Conservation (phyloP, 2,329 filamentous ascomycete species). For the Penicillium hordei region DNA sequence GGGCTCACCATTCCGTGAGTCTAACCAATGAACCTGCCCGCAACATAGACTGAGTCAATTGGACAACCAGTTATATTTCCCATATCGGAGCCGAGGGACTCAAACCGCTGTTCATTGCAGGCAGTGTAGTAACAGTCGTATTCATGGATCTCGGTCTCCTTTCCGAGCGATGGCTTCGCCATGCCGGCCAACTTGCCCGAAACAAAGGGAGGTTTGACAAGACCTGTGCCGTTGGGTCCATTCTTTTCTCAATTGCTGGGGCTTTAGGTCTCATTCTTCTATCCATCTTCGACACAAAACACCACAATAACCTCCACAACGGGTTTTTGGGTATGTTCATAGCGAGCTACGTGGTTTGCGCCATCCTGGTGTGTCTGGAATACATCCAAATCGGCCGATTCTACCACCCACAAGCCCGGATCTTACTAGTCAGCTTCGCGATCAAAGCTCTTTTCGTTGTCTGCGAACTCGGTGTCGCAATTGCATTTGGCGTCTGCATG, state of each 20-base stretch:
- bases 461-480: constrained; percentile 8
- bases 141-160: constrained; percentile 9
- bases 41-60: neutral
- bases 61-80: constrained; percentile 10
- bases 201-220: constrained; percentile 12
- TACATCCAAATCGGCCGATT: constrained; percentile 12
- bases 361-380: constrained; percentile 10
- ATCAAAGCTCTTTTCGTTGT: constrained; percentile 7
- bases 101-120: constrained; percentile 11
- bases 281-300: constrained; percentile 10
- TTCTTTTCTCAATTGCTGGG: constrained; percentile 6
- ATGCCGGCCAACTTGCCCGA: constrained; percentile 9
- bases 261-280: constrained; percentile 9
- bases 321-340: constrained; percentile 14
- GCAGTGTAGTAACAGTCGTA: constrained; percentile 9
- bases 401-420: constrained; percentile 9
- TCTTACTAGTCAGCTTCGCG: constrained; percentile 7
- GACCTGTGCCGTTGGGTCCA: constrained; percentile 9
- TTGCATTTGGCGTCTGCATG: constrained; percentile 7
- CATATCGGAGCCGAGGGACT: constrained; percentile 11
- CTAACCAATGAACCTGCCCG: neutral
- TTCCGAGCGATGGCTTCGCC: constrained; percentile 12
- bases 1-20: constrained; percentile 11
- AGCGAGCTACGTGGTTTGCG: constrained; percentile 8
- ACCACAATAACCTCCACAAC: constrained; percentile 1